phyloP scores from a whole-genome alignment of 1,284 basidiomycete species.

The Trametes hirsuta region DNA sequence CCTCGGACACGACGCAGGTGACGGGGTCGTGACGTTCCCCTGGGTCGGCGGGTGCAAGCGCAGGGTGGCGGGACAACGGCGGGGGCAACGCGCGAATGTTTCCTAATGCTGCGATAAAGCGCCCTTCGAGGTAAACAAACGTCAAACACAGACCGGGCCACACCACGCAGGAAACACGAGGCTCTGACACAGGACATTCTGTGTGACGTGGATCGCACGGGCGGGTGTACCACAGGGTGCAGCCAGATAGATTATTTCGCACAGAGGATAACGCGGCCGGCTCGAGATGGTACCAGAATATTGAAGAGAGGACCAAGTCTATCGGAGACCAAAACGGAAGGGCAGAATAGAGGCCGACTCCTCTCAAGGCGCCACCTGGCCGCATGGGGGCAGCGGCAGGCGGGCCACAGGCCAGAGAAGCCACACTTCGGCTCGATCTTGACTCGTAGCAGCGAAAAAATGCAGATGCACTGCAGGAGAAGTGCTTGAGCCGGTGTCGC shows the following conservation, averaged over 20 bases:
- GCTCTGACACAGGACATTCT: not conserved
- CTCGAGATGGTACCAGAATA: not conserved
- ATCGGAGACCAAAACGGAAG: not conserved
- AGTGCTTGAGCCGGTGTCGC: not conserved
- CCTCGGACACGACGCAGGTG: too few species aligned
- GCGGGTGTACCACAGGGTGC: not conserved
- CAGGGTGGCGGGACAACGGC: not conserved
- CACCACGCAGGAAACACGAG: slow-evolving; percentile 6
- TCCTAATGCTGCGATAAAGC: not conserved
- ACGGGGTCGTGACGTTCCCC: too few species aligned
- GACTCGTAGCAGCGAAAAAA: not conserved
- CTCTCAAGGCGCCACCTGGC: slow-evolving; percentile 10
- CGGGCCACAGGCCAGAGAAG: not conserved
- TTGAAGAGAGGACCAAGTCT: not conserved
- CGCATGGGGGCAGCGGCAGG: slow-evolving; percentile 15
- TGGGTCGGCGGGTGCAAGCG: too few species aligned
- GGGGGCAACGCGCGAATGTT: not conserved
- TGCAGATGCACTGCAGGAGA: slow-evolving; percentile 2
- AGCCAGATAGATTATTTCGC: not conserved
- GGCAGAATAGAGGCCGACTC: not conserved
- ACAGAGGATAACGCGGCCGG: slow-evolving; percentile 2
- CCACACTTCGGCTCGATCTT: not conserved
- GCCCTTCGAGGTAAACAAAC: not conserved
- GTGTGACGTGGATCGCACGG: not conserved
- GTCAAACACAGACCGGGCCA: not conserved